These are phyloP conservation scores for Triticum turgidum DNA, from an alignment of 176 grass and related monocot genomes.

Conservation along the genomic window DNA sequence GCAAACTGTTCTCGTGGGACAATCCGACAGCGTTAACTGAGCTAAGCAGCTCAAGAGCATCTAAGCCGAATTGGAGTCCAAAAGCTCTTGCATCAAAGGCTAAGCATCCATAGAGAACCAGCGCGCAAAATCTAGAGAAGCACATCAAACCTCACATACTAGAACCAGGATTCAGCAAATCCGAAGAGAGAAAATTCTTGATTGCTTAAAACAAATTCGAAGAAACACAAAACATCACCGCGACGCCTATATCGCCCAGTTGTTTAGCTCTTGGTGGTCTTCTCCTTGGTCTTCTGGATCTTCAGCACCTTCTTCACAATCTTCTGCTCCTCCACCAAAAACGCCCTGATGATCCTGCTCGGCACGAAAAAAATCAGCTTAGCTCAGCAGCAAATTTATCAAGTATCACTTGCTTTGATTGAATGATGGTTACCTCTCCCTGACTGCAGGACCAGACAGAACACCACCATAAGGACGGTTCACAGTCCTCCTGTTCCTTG, in stretches of 20 bases:
- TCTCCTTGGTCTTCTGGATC: conserved; percentile 77
- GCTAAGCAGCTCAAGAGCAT: neutral
- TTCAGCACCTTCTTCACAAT: conserved; percentile 89
- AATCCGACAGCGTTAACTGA: no score
- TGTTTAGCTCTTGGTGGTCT: conserved; percentile 64
- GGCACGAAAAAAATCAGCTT: neutral
- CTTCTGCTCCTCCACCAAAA: conserved; percentile 85
- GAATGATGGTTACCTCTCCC: conserved; percentile 42
- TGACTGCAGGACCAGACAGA: conserved; percentile 67
- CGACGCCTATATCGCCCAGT: conserved; percentile 2
- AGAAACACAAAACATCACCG: conserved; percentile 14
- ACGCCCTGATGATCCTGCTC: conserved; percentile 69
- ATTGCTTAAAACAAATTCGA: conserved; percentile 30
- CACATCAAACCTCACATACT: conserved; percentile 29
- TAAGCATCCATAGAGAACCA: conserved; percentile 16
- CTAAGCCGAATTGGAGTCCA: neutral
- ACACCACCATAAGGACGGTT: conserved; percentile 79
- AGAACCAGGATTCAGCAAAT: conserved; percentile 14
- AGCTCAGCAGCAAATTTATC: neutral
- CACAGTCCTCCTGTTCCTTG: conserved; percentile 66
- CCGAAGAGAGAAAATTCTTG: neutral
- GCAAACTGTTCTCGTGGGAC: no score
- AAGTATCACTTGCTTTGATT: neutral
- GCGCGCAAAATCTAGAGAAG: conserved; percentile 32
- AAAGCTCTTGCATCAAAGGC: neutral